Evolutionary conservation across 768 basidiomycete genomes (phyloP), one percentile per base, ranked within the genome.

Genomic region (Mycena floridula): DNA sequence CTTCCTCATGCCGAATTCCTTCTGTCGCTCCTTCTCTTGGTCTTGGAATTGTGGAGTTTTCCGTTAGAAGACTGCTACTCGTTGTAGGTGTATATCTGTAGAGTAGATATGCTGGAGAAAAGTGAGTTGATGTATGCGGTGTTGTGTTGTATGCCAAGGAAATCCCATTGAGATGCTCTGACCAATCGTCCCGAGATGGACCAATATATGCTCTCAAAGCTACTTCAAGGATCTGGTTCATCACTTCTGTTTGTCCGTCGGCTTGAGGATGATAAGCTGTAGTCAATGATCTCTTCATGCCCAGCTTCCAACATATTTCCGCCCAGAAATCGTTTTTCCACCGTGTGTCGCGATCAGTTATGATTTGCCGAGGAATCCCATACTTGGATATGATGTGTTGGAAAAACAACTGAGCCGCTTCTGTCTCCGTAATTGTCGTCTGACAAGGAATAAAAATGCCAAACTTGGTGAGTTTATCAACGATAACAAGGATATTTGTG

Each of bases 381-480:
- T 30, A 30, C 16, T 30, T 30, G 16, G 9, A 30, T 9, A 30
- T 30, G 28, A 30, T 16, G 9, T 44, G 37, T 28, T 48, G 16
- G 37, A 48, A 48, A 26, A 48, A 43, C 3, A 48, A 21, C 25
- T 44, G 11, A 3, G 47, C 47, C 13, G 43, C 40, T 27, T 44
- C 54, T 16, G 44, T 40, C 5, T 49, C 37, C 0, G 39, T 26
- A 0, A 51, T 30, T 11, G 25, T 11, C 7, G 30, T 22, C 20
- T 42, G 25, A 1, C 54, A 44, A 3, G 66, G 62, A 15, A 68
- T 54, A 45, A 70, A 67, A 28, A 63, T 52, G 0, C 53, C 61
- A 49, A n/a, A n/a, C n/a, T n/a, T n/a, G n/a, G n/a, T n/a, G n/a
- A n/a, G n/a, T n/a, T n/a, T 52, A 54, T 64, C 56, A 0, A 67